These are phyloP conservation scores for Leccinum cinnamomeum DNA, from an alignment of 1,284 basidiomycete genomes.

Conservation along the genomic window DNA sequence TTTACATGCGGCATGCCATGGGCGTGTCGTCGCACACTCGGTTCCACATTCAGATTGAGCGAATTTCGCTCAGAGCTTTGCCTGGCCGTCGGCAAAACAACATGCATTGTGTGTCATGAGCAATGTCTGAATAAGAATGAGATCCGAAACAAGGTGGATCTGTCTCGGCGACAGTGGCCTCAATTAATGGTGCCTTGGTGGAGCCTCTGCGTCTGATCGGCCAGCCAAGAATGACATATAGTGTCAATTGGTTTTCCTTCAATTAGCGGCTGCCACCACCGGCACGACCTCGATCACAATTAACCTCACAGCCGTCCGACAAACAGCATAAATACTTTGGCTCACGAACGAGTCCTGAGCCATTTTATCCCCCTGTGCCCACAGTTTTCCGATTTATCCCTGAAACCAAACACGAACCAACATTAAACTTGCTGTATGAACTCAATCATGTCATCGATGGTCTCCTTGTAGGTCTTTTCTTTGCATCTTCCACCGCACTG, in stretches of 20 bases:
- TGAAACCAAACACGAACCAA: not conserved
- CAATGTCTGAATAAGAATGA: not conserved
- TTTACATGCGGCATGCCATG: not conserved
- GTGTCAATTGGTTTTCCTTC: no score
- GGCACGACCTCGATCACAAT: no score
- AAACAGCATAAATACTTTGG: not conserved
- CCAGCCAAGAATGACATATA: no score
- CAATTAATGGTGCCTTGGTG: no score
- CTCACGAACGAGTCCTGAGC: not conserved
- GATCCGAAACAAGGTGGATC: not conserved
- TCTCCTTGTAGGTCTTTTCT: conserved; percentile 9
- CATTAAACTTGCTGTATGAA: conserved; percentile 6
- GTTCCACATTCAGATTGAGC: not conserved
- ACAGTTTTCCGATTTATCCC: not conserved
- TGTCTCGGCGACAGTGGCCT: not conserved
- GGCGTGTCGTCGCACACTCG: not conserved
- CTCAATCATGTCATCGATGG: not conserved
- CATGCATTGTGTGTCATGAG: not conserved
- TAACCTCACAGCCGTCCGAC: no score
- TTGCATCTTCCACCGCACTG: not conserved
- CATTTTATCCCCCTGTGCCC: not conserved
- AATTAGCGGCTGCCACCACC: no score
- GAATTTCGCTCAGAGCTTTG: not conserved
- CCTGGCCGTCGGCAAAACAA: not conserved
- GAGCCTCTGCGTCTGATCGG: no score